These are phyloP conservation scores for Quercus engelmannii DNA, from an alignment of 306 rosid genomes.

Conservation along the genomic window DNA sequence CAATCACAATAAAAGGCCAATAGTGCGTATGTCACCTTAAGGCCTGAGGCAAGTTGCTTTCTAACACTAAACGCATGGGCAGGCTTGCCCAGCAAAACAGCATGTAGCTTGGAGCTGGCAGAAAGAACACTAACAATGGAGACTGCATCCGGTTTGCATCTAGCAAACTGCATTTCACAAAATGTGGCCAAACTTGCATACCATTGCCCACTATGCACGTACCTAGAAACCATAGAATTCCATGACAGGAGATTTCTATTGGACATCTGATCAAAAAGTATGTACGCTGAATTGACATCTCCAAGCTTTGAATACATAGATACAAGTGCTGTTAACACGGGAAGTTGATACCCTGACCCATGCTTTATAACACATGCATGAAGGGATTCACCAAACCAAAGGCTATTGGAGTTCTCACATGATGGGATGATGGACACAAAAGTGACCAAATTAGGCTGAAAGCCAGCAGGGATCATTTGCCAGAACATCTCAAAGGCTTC, in stretches of 20 bases:
- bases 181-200: constrained; percentile 16
- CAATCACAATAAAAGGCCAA: constrained; percentile 29
- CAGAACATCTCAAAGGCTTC: constrained; percentile 24
- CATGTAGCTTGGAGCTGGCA: constrained; percentile 36
- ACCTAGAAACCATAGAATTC: constrained; percentile 36
- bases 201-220: constrained; percentile 24
- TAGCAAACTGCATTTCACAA: constrained; percentile 20
- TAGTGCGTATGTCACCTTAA: constrained; percentile 27
- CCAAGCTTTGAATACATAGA: constrained; percentile 36
- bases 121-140: constrained; percentile 24
- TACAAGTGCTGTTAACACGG: constrained; percentile 23
- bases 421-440: constrained; percentile 33
- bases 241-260: constrained; percentile 18
- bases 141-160: constrained; percentile 23
- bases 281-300: constrained; percentile 9
- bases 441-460: constrained; percentile 21
- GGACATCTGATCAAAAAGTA: constrained; percentile 17
- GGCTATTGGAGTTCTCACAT: constrained; percentile 14
- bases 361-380: constrained; percentile 33
- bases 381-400: constrained; percentile 23
- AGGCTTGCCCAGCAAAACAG: constrained; percentile 21
- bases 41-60: constrained; percentile 15
- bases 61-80: constrained; percentile 25
- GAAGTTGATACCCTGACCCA: constrained; percentile 21
- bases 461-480: constrained; percentile 5